Conservation (phyloP, 1,284 basidiomycete genomes). For the Amylostereum areolatum region DNA sequence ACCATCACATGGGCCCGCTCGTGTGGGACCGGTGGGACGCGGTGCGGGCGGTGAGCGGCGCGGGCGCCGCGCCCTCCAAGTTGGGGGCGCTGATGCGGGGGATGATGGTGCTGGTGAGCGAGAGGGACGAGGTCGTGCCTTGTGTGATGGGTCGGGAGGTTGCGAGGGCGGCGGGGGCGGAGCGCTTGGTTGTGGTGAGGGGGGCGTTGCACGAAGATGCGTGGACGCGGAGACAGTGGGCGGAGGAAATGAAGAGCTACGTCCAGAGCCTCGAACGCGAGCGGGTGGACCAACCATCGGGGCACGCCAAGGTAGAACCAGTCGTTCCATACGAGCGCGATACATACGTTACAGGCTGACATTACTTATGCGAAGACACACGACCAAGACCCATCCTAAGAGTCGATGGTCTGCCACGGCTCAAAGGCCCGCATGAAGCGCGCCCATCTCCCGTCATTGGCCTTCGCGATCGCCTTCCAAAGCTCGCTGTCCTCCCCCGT, state of each 20-base stretch:
- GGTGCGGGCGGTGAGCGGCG: slow-evolving; percentile 10
- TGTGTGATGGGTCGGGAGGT: slow-evolving; percentile 31
- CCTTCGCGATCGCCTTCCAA: background rate
- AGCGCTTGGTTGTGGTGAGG: slow-evolving; percentile 23
- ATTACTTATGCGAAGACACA: too few relatives aligned
- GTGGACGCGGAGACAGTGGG: slow-evolving; percentile 33
- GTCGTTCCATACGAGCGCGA: too few relatives aligned
- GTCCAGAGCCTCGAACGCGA: background rate
- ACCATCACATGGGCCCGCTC: slow-evolving; percentile 38
- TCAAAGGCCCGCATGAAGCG: too few relatives aligned
- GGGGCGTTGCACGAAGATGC: slow-evolving; percentile 39
- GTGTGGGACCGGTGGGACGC: slow-evolving; percentile 46
- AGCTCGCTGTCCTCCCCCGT: background rate
- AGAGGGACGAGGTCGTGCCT: slow-evolving; percentile 44
- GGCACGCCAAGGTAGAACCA: too few relatives aligned
- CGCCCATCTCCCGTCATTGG: too few relatives aligned
- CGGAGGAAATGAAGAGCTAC: slow-evolving; percentile 24
- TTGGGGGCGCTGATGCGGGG: slow-evolving; percentile 24
- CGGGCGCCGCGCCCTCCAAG: slow-evolving; percentile 13
- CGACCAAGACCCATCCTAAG: too few relatives aligned
- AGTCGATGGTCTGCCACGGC: too few relatives aligned
- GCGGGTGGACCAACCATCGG: too few relatives aligned
- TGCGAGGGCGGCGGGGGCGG: background rate
- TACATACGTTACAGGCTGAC: too few relatives aligned
- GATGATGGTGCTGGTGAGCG: slow-evolving; percentile 41